Evolutionary conservation across 2,329 filamentous ascomycete species (phyloP).

Genomic region (Lojkania enalia): DNA sequence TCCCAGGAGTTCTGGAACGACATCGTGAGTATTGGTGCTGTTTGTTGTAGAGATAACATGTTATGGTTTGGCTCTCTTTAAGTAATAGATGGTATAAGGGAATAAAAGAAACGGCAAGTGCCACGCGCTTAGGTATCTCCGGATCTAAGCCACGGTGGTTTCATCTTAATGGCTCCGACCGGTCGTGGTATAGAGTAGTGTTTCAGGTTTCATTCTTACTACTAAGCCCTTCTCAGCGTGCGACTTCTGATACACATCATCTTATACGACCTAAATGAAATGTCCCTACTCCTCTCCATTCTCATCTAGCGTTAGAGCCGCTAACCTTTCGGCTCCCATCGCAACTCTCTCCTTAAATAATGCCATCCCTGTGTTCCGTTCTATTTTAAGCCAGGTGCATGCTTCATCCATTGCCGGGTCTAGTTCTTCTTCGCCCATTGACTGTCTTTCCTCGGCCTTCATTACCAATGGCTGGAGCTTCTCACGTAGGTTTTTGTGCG

Average conservation of each 20-base stretch:
- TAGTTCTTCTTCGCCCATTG: conserved; percentile 2
- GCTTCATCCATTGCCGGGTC: conserved; percentile 2
- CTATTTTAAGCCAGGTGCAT: conserved; percentile 7
- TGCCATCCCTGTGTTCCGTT: conserved; percentile 4
- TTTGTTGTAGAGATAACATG: conserved; percentile 5
- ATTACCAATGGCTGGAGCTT: conserved; percentile 6
- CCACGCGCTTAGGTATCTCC: neutral
- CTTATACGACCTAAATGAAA: too few species aligned
- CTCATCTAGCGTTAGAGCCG: conserved; percentile 5
- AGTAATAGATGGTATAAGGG: conserved; percentile 5
- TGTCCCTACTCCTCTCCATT: conserved; percentile 4
- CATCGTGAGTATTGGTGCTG: conserved; percentile 1
- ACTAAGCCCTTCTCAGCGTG: neutral
- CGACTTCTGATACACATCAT: neutral
- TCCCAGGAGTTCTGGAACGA: conserved; percentile 1
- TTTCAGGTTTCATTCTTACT: conserved; percentile 1
- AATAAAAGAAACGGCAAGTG: conserved; percentile 5
- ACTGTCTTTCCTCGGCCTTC: conserved; percentile 3
- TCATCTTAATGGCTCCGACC: too few species aligned
- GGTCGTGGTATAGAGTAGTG: neutral
- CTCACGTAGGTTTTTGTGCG: conserved; percentile 7
- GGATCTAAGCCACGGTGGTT: conserved; percentile 1
- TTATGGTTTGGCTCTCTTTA: conserved; percentile 2
- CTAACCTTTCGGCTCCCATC: conserved; percentile 4
- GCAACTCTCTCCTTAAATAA: conserved; percentile 7